These are phyloP conservation scores for Bauhinia variegata DNA, from an alignment of 306 rosid species.

Conservation along the genomic window DNA sequence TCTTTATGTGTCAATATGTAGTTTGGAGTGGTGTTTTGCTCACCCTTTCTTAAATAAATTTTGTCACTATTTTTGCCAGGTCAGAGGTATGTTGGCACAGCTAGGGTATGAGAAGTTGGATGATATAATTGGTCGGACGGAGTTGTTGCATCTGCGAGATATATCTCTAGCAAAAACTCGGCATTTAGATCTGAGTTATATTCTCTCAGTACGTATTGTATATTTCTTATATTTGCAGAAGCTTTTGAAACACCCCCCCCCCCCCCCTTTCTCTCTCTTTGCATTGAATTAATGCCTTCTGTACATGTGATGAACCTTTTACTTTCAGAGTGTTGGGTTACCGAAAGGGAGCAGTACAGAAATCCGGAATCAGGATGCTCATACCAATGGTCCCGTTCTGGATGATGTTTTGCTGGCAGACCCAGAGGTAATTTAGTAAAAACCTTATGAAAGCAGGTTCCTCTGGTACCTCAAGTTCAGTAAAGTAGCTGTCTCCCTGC, in stretches of 20 bases:
- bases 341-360: constrained; percentile 89
- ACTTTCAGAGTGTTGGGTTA: constrained; percentile 73
- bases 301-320: constrained; percentile 33
- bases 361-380: constrained; percentile 87
- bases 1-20: too few relatives aligned
- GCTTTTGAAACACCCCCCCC: too few relatives aligned
- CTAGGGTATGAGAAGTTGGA: constrained; percentile 94
- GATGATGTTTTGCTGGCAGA: constrained; percentile 86
- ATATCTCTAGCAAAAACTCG: constrained; percentile 90
- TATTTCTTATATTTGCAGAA: constrained; percentile 7
- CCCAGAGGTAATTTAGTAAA: constrained; percentile 67
- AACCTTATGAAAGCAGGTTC: background rate
- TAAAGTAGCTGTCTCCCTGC: background rate
- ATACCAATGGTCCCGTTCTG: constrained; percentile 88
- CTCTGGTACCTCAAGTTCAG: background rate
- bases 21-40: too few relatives aligned
- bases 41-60: constrained; percentile 23
- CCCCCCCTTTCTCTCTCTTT: constrained; percentile 13
- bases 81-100: constrained; percentile 93
- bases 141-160: constrained; percentile 78
- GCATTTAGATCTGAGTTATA: constrained; percentile 76
- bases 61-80: constrained; percentile 53
- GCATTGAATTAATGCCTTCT: constrained; percentile 11
- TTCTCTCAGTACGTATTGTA: constrained; percentile 69
- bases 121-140: constrained; percentile 86